Evolutionary conservation across 2,329 filamentous ascomycete species (phyloP).

Genomic region (Plenodomus tracheiphilus): DNA sequence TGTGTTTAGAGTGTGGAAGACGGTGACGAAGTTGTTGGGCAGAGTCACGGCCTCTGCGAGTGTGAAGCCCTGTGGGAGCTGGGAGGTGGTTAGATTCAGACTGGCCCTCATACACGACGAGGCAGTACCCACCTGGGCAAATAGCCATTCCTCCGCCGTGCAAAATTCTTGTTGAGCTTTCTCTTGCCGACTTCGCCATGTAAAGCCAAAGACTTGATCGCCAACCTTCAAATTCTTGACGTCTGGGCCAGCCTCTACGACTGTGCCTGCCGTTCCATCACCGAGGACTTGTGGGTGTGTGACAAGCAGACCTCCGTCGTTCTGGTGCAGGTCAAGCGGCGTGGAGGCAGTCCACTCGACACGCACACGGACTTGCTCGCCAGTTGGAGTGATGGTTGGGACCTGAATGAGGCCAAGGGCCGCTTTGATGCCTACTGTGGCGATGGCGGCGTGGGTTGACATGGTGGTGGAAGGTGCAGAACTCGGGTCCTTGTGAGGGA

Average conservation of each 20-base stretch:
- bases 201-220: constrained; percentile 61
- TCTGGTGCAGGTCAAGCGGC: constrained; percentile 64
- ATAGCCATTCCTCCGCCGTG: constrained; percentile 56
- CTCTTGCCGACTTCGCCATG: constrained; percentile 52
- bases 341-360: constrained; percentile 64
- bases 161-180: constrained; percentile 61
- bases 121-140: constrained; percentile 22
- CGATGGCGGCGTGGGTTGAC: constrained; percentile 47
- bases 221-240: constrained; percentile 54
- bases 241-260: constrained; percentile 55
- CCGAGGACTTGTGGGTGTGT: constrained; percentile 56
- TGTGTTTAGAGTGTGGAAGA: constrained; percentile 57
- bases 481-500: no score
- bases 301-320: constrained; percentile 62
- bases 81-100: constrained; percentile 5
- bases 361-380: constrained; percentile 57
- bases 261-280: constrained; percentile 56
- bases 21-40: constrained; percentile 61
- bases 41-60: constrained; percentile 57
- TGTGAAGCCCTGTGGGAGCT: constrained; percentile 49
- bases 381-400: constrained; percentile 36
- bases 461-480: constrained; percentile 9
- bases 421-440: constrained; percentile 43
- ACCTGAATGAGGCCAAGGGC: constrained; percentile 43
- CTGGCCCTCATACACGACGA: rapidly evolving